A percentile compares a stretch with the other conserved stretches of the same genome.
phyloP scores from a whole-genome alignment of 2,329 filamentous ascomycete genomes.

The Hymenoscyphus albidus region DNA sequence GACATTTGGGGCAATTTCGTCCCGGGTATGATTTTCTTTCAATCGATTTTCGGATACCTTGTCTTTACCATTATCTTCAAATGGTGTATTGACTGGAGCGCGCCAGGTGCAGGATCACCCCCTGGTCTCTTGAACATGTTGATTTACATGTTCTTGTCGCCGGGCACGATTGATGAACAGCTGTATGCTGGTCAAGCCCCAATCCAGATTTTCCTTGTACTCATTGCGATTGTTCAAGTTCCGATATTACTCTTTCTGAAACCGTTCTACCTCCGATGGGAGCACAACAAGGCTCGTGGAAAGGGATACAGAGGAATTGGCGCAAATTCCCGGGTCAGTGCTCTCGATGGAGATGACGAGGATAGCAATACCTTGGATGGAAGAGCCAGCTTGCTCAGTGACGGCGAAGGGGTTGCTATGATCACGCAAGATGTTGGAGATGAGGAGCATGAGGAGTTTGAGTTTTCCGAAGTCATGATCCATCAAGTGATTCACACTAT shows the following conservation, averaged over 20 bases:
- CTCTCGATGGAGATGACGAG: conserved; percentile 84
- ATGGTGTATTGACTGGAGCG: conserved; percentile 85
- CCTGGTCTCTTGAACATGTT: conserved; percentile 96
- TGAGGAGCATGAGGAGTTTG: conserved; percentile 92
- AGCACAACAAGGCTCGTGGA: conserved; percentile 84
- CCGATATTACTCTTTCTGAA: conserved; percentile 91
- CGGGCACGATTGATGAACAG: conserved; percentile 67
- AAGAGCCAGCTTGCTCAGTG: conserved; percentile 66
- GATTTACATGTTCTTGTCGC: conserved; percentile 98
- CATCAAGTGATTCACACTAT: conserved; percentile 99
- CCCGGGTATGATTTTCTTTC: conserved; percentile 99
- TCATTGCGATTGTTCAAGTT: conserved; percentile 81
- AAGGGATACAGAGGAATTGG: conserved; percentile 91
- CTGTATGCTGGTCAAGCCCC: conserved; percentile 73
- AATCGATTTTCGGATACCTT: conserved; percentile 96
- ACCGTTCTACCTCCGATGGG: conserved; percentile 89
- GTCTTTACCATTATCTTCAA: conserved; percentile 95
- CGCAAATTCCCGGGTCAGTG: conserved; percentile 82
- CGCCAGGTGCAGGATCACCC: conserved; percentile 56
- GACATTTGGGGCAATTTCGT: conserved; percentile 98
- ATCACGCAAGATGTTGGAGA: conserved; percentile 84
- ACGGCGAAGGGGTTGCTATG: conserved; percentile 80
- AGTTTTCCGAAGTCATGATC: conserved; percentile 97
- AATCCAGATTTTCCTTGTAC: conserved; percentile 74
- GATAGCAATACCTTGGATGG: conserved; percentile 56